phyloP scores from a whole-genome alignment of 306 rosid genomes.

The Prunus kanzakura region DNA sequence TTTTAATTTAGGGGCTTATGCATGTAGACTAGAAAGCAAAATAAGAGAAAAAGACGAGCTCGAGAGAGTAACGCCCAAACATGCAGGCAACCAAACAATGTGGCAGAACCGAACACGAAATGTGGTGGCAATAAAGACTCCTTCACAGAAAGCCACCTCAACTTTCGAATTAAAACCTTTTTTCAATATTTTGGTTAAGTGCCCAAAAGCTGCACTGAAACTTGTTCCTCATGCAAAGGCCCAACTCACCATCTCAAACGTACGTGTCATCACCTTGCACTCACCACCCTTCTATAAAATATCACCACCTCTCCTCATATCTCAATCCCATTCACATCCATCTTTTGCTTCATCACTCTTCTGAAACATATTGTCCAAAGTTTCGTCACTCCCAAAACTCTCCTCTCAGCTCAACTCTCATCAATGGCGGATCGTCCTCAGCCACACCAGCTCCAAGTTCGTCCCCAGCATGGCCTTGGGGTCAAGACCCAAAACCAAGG shows the following conservation, averaged over 20 bases:
- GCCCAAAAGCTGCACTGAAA: constrained; percentile 37
- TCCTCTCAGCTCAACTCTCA: neutral
- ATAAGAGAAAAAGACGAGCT: too few relatives aligned
- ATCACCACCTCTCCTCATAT: constrained; percentile 6
- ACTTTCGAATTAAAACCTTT: neutral
- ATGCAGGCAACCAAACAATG: constrained; percentile 25
- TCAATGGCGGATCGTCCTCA: constrained; percentile 64
- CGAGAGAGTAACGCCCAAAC: neutral
- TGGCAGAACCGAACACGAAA: constrained; percentile 13
- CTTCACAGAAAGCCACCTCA: constrained; percentile 21
- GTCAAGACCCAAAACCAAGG: constrained; percentile 12
- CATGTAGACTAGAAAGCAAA: too few relatives aligned
- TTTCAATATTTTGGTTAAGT: neutral
- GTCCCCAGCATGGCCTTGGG: constrained; percentile 24
- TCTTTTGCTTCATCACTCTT: neutral
- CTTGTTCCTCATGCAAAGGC: constrained; percentile 78
- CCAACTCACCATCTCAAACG: constrained; percentile 47
- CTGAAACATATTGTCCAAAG: neutral
- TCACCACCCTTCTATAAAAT: constrained; percentile 35
- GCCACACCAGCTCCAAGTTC: constrained; percentile 63
- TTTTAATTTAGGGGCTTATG: too few relatives aligned
- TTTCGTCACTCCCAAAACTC: neutral
- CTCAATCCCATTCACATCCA: neutral
- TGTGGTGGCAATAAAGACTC: constrained; percentile 26
- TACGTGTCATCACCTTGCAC: constrained; percentile 56